These are phyloP conservation scores for Candida broadrunensis DNA, from an alignment of 805 yeast genomes.

Conservation along the genomic window DNA sequence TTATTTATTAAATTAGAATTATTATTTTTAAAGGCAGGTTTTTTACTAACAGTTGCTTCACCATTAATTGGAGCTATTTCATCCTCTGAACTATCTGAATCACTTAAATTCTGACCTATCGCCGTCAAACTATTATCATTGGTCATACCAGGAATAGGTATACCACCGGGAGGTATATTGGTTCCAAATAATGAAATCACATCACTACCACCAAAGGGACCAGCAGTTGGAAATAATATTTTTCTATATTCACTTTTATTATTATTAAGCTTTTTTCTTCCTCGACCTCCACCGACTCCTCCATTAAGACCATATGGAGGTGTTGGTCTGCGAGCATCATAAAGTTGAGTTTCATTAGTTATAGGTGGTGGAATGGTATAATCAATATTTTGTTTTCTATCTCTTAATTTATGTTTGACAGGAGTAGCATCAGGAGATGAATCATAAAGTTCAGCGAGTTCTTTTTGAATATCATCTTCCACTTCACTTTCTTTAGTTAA, in stretches of 20 bases:
- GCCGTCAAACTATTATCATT: slow-evolving; percentile 24
- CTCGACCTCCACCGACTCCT: slow-evolving; percentile 13
- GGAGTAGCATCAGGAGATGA: slow-evolving; percentile 56
- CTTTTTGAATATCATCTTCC: slow-evolving; percentile 52
- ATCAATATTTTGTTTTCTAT: slow-evolving; percentile 59
- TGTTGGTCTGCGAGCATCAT: slow-evolving; percentile 13
- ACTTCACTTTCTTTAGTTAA: slow-evolving; percentile 18
- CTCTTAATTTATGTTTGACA: slow-evolving; percentile 39
- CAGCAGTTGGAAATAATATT: slow-evolving; percentile 87
- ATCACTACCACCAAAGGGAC: slow-evolving; percentile 97
- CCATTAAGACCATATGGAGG: slow-evolving; percentile 7
- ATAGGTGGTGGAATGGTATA: slow-evolving; percentile 85
- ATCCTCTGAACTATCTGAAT: slow-evolving; percentile 64
- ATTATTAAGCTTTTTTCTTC: slow-evolving; percentile 38
- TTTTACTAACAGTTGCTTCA: slow-evolving; percentile 36
- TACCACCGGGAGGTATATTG: slow-evolving; percentile 52
- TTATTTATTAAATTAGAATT: slow-evolving; percentile 14
- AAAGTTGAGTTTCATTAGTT: slow-evolving; percentile 36
- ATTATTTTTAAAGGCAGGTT: slow-evolving; percentile 11
- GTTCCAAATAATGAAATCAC: slow-evolving; percentile 79
- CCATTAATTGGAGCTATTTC: slow-evolving; percentile 48
- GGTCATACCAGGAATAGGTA: slow-evolving; percentile 34
- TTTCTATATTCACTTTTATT: slow-evolving; percentile 51
- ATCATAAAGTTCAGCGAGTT: slow-evolving; percentile 62
- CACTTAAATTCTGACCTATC: slow-evolving; percentile 36